These are phyloP conservation scores for Leccinum imitatum DNA, from an alignment of 768 basidiomycete genomes.

Conservation along the genomic window DNA sequence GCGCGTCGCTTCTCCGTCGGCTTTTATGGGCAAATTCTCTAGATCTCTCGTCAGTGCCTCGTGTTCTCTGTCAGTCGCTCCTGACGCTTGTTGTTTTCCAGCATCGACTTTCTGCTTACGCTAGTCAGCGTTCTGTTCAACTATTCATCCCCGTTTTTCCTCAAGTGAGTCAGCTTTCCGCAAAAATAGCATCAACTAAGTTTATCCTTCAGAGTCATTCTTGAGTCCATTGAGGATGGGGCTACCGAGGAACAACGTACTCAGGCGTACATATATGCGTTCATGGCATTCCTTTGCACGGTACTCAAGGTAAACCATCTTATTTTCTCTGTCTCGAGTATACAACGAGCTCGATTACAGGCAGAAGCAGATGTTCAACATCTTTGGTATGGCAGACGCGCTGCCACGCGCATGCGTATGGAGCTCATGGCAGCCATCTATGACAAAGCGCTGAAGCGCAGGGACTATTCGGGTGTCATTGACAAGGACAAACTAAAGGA, in stretches of 20 bases:
- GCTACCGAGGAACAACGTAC: slow-evolving; percentile 52
- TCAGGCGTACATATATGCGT: slow-evolving; percentile 74
- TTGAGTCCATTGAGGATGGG: slow-evolving; percentile 50
- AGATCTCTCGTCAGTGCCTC: slow-evolving; percentile 38
- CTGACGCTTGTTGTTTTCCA: slow-evolving; percentile 16
- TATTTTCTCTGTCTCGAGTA: not conserved
- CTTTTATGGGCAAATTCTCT: slow-evolving; percentile 46
- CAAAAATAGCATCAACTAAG: not conserved
- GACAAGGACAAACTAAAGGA: slow-evolving; percentile 43
- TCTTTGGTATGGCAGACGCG: slow-evolving; percentile 81
- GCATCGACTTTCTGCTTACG: slow-evolving; percentile 67
- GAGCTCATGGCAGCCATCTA: slow-evolving; percentile 87
- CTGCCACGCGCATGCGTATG: slow-evolving; percentile 64
- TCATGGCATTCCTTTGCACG: slow-evolving; percentile 67
- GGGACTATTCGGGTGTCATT: slow-evolving; percentile 79
- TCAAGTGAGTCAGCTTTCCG: slow-evolving; percentile 50
- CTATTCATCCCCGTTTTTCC: slow-evolving; percentile 82
- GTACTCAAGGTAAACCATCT: slow-evolving; percentile 23
- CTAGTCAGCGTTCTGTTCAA: slow-evolving; percentile 70
- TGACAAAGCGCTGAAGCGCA: slow-evolving; percentile 82
- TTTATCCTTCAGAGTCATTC: slow-evolving; percentile 45
- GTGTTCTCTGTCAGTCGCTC: not conserved
- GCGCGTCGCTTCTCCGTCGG: slow-evolving; percentile 38
- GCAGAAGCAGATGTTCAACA: slow-evolving; percentile 71
- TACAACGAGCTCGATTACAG: slow-evolving; percentile 25